phyloP scores from a whole-genome alignment of 1,284 basidiomycete species.

The Gomphus sp. region DNA sequence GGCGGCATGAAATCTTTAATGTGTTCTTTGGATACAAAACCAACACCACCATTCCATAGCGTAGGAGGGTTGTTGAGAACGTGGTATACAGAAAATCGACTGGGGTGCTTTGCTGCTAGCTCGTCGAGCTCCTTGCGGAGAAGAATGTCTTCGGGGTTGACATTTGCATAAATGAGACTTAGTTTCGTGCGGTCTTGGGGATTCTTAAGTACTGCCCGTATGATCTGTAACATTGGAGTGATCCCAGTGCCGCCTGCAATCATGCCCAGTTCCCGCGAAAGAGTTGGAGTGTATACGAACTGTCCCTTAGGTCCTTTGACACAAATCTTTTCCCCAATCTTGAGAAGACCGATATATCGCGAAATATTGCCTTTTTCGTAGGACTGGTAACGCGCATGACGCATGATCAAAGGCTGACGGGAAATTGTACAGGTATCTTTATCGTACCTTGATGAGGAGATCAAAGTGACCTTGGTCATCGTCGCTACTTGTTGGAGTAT shows the following conservation, averaged over 20 bases:
- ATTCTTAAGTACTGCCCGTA: slow-evolving; percentile 84
- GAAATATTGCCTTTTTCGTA: slow-evolving; percentile 98
- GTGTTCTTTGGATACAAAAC: slow-evolving; percentile 93
- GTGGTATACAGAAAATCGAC: slow-evolving; percentile 79
- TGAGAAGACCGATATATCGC: slow-evolving; percentile 69
- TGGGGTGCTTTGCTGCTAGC: slow-evolving; percentile 57
- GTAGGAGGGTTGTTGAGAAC: slow-evolving; percentile 90
- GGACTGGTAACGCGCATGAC: slow-evolving; percentile 40
- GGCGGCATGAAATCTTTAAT: slow-evolving; percentile 70
- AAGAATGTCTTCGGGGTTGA: slow-evolving; percentile 81
- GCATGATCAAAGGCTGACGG: neutral
- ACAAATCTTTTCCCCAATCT: slow-evolving; percentile 77
- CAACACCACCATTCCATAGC: slow-evolving; percentile 81
- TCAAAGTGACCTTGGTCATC: slow-evolving; percentile 92
- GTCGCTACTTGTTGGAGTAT: slow-evolving; percentile 92
- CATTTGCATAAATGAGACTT: slow-evolving; percentile 93
- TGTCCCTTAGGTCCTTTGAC: slow-evolving; percentile 96
- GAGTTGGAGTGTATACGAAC: slow-evolving; percentile 69
- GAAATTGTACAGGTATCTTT: neutral
- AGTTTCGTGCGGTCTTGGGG: slow-evolving; percentile 75
- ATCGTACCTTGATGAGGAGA: slow-evolving; percentile 84
- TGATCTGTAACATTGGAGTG: slow-evolving; percentile 97
- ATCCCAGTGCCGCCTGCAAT: slow-evolving; percentile 96
- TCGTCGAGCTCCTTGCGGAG: slow-evolving; percentile 81
- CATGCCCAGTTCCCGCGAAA: slow-evolving; percentile 81